phyloP scores from a whole-genome alignment of 306 rosid genomes.

The Cicer arietinum region DNA sequence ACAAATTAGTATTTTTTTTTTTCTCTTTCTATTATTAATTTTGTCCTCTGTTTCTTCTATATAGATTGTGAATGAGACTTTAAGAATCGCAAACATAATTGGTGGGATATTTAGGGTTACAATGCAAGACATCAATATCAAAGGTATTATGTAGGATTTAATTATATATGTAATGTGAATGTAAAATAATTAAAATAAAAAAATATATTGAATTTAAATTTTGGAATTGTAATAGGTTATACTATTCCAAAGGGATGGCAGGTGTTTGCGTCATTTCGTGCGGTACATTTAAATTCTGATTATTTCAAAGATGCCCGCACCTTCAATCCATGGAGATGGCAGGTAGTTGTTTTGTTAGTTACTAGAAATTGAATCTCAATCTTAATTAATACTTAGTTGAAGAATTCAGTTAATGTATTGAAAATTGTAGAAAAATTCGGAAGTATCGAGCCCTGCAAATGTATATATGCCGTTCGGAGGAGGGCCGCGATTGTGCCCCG shows the following conservation, averaged over 20 bases:
- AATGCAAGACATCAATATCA: constrained; percentile 72
- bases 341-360: constrained; percentile 29
- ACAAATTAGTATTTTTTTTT: neutral
- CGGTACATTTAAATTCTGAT: constrained; percentile 79
- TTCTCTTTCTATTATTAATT: neutral
- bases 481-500: constrained; percentile 90
- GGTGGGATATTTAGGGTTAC: constrained; percentile 88
- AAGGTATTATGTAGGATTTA: constrained; percentile 48
- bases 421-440: constrained; percentile 59
- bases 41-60: neutral
- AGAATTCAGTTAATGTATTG: no score
- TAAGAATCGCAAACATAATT: constrained; percentile 80
- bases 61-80: constrained; percentile 91
- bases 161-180: no score
- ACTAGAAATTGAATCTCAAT: no score
- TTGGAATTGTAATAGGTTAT: constrained; percentile 58
- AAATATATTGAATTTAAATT: neutral
- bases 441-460: constrained; percentile 51
- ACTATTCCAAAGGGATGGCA: constrained; percentile 96
- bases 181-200: neutral
- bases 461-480: constrained; percentile 93
- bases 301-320: constrained; percentile 89
- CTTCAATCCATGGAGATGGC: constrained; percentile 99
- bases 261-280: constrained; percentile 92
- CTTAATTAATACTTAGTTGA: no score